Conservation (phyloP, 495 filamentous ascomycete species). For the Trichoderma orchidacearum region DNA sequence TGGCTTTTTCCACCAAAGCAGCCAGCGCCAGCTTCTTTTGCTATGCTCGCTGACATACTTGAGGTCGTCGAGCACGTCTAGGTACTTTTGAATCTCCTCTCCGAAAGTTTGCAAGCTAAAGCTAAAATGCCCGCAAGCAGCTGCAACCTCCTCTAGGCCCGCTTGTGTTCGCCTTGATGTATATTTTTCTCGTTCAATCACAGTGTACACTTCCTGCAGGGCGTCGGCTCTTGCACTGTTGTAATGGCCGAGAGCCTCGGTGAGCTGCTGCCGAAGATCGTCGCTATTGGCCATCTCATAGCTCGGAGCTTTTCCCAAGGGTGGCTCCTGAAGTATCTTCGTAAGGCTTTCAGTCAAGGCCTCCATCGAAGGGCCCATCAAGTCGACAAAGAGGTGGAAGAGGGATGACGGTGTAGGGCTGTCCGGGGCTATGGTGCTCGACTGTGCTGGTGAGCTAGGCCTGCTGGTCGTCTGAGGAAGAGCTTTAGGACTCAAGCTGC, state of each 20-base stretch:
- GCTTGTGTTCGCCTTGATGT: slow-evolving; percentile 60
- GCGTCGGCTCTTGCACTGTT: slow-evolving; percentile 58
- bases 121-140: slow-evolving; percentile 89
- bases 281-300: slow-evolving; percentile 60
- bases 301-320: slow-evolving; percentile 52
- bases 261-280: slow-evolving; percentile 62
- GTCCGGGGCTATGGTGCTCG: background rate
- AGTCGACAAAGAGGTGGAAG: slow-evolving; percentile 73
- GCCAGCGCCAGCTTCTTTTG: slow-evolving; percentile 69
- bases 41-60: slow-evolving; percentile 50
- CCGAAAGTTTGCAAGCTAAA: slow-evolving; percentile 82
- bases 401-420: slow-evolving; percentile 54
- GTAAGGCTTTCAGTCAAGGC: slow-evolving; percentile 81
- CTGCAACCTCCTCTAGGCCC: slow-evolving; percentile 90
- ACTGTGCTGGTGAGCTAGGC: background rate
- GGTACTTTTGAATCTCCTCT: slow-evolving; percentile 68
- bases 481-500: slow-evolving; percentile 16
- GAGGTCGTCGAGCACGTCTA: slow-evolving; percentile 76
- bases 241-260: slow-evolving; percentile 67
- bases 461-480: slow-evolving; percentile 38
- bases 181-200: slow-evolving; percentile 50
- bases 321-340: slow-evolving; percentile 75
- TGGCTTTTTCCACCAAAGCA: slow-evolving; percentile 58
- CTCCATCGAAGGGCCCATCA: slow-evolving; percentile 89
- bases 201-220: slow-evolving; percentile 62